Evolutionary conservation across 1,139 yeast genomes (phyloP).

Genomic region (Chernovozyma sophiae-reginae): DNA sequence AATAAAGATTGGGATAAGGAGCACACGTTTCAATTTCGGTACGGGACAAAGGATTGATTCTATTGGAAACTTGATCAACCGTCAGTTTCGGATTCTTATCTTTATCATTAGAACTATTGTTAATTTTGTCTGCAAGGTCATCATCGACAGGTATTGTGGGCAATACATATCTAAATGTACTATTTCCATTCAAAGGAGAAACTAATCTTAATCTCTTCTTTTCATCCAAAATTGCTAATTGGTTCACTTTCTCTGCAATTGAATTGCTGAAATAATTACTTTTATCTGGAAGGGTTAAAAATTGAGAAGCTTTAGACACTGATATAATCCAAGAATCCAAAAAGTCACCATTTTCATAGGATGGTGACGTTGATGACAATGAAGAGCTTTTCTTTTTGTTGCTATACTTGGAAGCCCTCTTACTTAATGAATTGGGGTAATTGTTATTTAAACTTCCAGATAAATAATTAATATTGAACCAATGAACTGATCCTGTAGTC

Average conservation of each 20-base stretch:
- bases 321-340: constrained; percentile 42
- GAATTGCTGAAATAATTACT: constrained; percentile 13
- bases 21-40: constrained; percentile 65
- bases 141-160: constrained; percentile 24
- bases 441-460: constrained; percentile 30
- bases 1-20: constrained; percentile 50
- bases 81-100: too few relatives aligned
- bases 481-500: constrained; percentile 59
- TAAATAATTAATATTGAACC: constrained; percentile 48
- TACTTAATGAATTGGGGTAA: constrained; percentile 20
- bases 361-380: neutral
- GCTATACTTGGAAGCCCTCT: constrained; percentile 9
- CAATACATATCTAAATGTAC: constrained; percentile 41
- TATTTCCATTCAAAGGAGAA: constrained; percentile 42
- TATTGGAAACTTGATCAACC: constrained; percentile 14
- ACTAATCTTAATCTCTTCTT: constrained; percentile 37
- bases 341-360: constrained; percentile 16
- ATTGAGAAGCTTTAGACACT: constrained; percentile 27
- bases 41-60: constrained; percentile 44
- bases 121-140: neutral
- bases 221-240: constrained; percentile 35
- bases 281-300: constrained; percentile 27
- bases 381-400: neutral
- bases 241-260: constrained; percentile 16
- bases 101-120: neutral